Percentiles rank a stretch among this genome's conserved stretches.
phyloP scores from a whole-genome alignment of 768 basidiomycete species.

The Russula vinacea region DNA sequence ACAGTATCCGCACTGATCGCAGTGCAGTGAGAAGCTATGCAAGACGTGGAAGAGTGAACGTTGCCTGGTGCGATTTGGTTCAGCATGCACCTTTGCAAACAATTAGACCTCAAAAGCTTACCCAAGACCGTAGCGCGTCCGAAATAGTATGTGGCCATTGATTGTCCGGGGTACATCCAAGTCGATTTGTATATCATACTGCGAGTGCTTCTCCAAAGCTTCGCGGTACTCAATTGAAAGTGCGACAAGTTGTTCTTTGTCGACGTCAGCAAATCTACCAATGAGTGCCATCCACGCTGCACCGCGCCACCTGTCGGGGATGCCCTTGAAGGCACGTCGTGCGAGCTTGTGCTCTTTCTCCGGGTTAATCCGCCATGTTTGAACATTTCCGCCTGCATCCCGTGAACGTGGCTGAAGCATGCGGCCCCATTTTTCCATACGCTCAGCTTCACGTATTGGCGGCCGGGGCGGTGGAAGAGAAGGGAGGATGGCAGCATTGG shows the following conservation, averaged over 20 bases:
- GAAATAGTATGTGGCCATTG: conserved; percentile 89
- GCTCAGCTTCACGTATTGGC: conserved; percentile 58
- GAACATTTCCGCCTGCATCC: conserved; percentile 74
- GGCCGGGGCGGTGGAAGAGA: conserved; percentile 44
- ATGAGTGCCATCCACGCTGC: conserved; percentile 90
- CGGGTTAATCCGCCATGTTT: conserved; percentile 64
- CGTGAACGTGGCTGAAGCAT: conserved; percentile 74
- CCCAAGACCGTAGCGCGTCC: conserved; percentile 95
- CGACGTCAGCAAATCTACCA: conserved; percentile 48
- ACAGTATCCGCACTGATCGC: conserved; percentile 86
- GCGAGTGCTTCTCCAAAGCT: conserved; percentile 73
- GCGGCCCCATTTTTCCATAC: conserved; percentile 91
- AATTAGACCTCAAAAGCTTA: conserved; percentile 41
- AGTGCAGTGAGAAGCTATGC: conserved; percentile 86
- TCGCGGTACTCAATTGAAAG: conserved; percentile 55
- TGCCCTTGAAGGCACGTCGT: conserved; percentile 85
- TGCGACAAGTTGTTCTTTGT: conserved; percentile 44
- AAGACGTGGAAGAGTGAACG: conserved; percentile 92
- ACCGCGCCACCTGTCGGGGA: conserved; percentile 92
- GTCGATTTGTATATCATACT: conserved; percentile 95
- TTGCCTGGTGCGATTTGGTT: conserved; percentile 54
- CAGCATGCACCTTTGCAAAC: not conserved
- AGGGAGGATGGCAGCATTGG: conserved; percentile 46
- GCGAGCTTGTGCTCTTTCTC: conserved; percentile 68
- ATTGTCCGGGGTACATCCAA: conserved; percentile 96